Conservation (phyloP, 129 eudicot species). For the Daucus carota region DNA sequence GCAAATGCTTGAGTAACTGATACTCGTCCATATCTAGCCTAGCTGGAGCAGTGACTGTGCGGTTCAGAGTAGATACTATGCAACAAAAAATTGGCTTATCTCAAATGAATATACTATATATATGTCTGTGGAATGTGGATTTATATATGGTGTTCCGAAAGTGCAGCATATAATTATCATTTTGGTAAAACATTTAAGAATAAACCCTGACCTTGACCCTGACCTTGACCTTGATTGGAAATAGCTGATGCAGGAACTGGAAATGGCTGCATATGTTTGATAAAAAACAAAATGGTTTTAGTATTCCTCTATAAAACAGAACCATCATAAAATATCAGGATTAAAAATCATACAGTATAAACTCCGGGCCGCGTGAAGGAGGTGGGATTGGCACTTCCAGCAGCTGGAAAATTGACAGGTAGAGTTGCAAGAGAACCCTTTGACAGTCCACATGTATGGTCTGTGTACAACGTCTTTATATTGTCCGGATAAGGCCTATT, state of each 20-base stretch:
- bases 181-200: not conserved
- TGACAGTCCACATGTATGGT: slow-evolving; percentile 66
- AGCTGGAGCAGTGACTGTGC: slow-evolving; percentile 65
- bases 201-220: slow-evolving; percentile 51
- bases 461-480: slow-evolving; percentile 67
- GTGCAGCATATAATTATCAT: not conserved
- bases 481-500: too few relatives aligned
- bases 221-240: slow-evolving; percentile 90
- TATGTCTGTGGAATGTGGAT: too few relatives aligned
- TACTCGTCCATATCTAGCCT: slow-evolving; percentile 63
- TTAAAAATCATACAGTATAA: slow-evolving; percentile 51
- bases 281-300: not conserved
- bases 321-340: not conserved
- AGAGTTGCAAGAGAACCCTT: slow-evolving; percentile 67
- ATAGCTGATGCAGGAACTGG: slow-evolving; percentile 71
- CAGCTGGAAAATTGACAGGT: slow-evolving; percentile 62
- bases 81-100: too few relatives aligned
- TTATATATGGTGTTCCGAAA: not conserved
- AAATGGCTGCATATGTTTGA: slow-evolving; percentile 54
- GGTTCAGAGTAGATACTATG: slow-evolving; percentile 53
- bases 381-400: slow-evolving; percentile 62
- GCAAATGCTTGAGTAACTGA: slow-evolving; percentile 69
- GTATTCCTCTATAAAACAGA: not conserved
- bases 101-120: too few relatives aligned
- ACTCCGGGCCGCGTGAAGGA: slow-evolving; percentile 56